Conservation (phyloP, 495 filamentous ascomycete species). For the Pyronema omphalodes region DNA sequence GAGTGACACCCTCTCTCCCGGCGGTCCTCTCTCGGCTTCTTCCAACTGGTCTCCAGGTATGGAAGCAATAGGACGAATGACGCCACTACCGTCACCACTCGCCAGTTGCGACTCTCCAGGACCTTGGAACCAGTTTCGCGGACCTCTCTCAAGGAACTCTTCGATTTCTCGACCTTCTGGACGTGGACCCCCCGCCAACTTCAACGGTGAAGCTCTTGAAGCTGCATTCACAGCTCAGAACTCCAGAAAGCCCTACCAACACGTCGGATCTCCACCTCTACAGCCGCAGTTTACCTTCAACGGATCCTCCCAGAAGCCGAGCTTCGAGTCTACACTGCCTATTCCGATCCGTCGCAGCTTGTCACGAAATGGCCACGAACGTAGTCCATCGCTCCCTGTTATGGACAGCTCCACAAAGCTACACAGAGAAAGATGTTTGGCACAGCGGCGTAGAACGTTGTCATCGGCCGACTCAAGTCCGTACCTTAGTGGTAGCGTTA, state of each 20-base stretch:
- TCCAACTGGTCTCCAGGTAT: slow-evolving; percentile 19
- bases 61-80: slow-evolving; percentile 32
- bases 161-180: slow-evolving; percentile 21
- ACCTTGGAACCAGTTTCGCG: slow-evolving; percentile 46
- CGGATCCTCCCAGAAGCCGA: neutral
- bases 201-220: slow-evolving; percentile 34
- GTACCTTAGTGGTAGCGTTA: slow-evolving; percentile 25
- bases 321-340: neutral
- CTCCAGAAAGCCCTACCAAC: slow-evolving; percentile 35
- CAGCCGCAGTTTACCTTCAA: slow-evolving; percentile 3
- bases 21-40: slow-evolving; percentile 2
- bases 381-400: slow-evolving; percentile 2
- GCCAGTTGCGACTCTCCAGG: slow-evolving; percentile 52
- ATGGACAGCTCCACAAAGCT: slow-evolving; percentile 44
- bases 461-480: slow-evolving; percentile 22
- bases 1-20: slow-evolving; percentile 15
- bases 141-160: slow-evolving; percentile 27
- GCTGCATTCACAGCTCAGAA: slow-evolving; percentile 31
- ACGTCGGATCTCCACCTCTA: slow-evolving; percentile 4
- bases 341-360: slow-evolving; percentile 1
- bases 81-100: slow-evolving; percentile 79
- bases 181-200: slow-evolving; percentile 28
- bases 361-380: slow-evolving; percentile 4
- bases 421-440: slow-evolving; percentile 29
- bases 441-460: slow-evolving; percentile 34